phyloP scores from a whole-genome alignment of 176 grass and related monocot species.

The Oryza meridionalis region DNA sequence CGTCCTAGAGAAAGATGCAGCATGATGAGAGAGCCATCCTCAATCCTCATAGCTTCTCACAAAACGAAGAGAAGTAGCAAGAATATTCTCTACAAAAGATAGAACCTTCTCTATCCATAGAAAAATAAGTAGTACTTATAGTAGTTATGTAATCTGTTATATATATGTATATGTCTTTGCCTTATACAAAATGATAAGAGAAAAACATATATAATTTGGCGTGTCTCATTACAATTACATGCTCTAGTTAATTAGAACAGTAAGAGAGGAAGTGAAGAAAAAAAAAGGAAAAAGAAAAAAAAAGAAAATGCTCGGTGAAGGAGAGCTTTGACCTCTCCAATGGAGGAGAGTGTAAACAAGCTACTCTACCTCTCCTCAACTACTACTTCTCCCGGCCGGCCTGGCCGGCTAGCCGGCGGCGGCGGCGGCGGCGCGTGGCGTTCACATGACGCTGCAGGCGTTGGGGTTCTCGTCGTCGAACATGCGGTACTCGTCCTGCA shows the following conservation, averaged over 20 bases:
- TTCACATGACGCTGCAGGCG: constrained; percentile 76
- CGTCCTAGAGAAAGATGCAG: neutral
- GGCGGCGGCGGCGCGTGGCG: neutral
- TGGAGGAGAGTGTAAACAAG: constrained; percentile 43
- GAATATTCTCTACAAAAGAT: constrained; percentile 25
- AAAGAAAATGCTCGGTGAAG: constrained; percentile 37
- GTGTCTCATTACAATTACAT: constrained; percentile 57
- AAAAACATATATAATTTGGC: neutral
- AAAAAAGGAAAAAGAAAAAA: constrained; percentile 20
- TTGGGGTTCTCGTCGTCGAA: constrained; percentile 89
- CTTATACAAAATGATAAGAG: constrained; percentile 19
- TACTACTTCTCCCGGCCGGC: constrained; percentile 16
- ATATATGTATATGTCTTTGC: neutral
- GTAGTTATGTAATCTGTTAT: neutral
- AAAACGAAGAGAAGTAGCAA: neutral
- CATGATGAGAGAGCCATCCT: neutral
- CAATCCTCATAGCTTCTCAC: neutral
- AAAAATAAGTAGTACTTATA: neutral
- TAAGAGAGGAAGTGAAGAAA: constrained; percentile 9
- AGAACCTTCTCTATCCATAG: neutral
- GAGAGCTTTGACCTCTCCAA: constrained; percentile 53
- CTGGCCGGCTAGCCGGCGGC: neutral
- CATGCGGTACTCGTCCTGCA: constrained; percentile 51
- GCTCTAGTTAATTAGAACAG: constrained; percentile 56
- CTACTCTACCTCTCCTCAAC: constrained; percentile 48